Conservation (phyloP, 495 filamentous ascomycete genomes). For the Aspergillus ostianus region DNA sequence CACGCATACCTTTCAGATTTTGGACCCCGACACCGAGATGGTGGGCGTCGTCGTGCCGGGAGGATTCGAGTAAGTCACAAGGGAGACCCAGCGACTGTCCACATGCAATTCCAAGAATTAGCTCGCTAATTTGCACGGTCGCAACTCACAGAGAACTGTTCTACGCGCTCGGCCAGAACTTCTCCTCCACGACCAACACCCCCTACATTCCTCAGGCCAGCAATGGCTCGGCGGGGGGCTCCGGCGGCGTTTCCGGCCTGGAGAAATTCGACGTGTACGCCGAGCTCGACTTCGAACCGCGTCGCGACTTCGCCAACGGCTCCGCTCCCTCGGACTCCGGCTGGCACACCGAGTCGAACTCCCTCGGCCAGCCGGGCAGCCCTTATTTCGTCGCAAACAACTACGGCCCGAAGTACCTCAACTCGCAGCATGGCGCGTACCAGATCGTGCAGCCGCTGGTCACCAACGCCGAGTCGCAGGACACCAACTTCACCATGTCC, state of each 20-base stretch:
- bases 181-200: slow-evolving; percentile 25
- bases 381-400: slow-evolving; percentile 44
- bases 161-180: slow-evolving; percentile 33
- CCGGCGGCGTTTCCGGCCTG: slow-evolving; percentile 24
- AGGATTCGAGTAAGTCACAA: slow-evolving; percentile 39
- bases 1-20: slow-evolving; percentile 45
- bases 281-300: slow-evolving; percentile 33
- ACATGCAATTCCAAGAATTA: background rate
- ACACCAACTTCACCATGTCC: slow-evolving; percentile 37
- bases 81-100: no score
- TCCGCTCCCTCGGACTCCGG: slow-evolving; percentile 22
- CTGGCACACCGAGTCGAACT: slow-evolving; percentile 36
- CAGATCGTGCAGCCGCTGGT: slow-evolving; percentile 45
- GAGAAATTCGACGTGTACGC: slow-evolving; percentile 41
- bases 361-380: slow-evolving; percentile 21
- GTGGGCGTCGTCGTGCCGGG: slow-evolving; percentile 43
- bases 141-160: slow-evolving; percentile 34
- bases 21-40: slow-evolving; percentile 47
- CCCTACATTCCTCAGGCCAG: slow-evolving; percentile 26
- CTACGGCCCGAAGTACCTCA: slow-evolving; percentile 43
- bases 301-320: slow-evolving; percentile 37
- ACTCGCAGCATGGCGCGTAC: slow-evolving; percentile 30
- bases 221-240: slow-evolving; percentile 14
- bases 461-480: slow-evolving; percentile 28
- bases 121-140: background rate